These are phyloP conservation scores for Tuber brumale DNA, from an alignment of 495 filamentous ascomycete species.

Conservation along the genomic window DNA sequence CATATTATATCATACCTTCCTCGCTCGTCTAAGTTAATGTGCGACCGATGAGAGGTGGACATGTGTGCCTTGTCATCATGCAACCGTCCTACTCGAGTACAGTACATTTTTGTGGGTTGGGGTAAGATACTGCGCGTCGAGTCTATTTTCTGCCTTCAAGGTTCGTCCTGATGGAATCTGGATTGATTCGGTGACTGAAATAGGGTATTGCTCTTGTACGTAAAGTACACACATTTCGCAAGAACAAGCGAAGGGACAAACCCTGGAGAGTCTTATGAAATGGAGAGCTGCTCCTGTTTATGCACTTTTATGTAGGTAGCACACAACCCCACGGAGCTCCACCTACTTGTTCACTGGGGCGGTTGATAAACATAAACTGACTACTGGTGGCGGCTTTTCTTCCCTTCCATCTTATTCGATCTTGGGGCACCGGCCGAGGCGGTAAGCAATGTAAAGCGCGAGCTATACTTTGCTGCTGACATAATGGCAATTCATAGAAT, in stretches of 20 bases:
- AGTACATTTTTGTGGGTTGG: not conserved
- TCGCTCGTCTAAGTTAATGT: not conserved
- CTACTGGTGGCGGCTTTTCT: not conserved
- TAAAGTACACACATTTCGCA: not conserved
- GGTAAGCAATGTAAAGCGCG: not conserved
- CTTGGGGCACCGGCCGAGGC: not conserved
- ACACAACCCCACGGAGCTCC: not conserved
- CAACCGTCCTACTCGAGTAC: too few relatives aligned
- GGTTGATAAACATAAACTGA: not conserved
- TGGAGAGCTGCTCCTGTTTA: not conserved
- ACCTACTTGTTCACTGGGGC: not conserved
- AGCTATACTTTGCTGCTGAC: not conserved
- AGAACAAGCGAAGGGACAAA: not conserved
- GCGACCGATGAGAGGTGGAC: not conserved
- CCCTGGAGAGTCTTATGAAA: not conserved
- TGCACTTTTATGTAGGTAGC: not conserved
- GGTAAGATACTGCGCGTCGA: not conserved
- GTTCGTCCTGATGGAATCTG: not conserved
- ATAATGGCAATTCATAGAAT: not conserved
- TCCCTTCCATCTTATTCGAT: not conserved
- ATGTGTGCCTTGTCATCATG: not conserved
- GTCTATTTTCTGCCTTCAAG: not conserved
- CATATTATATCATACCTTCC: not conserved
- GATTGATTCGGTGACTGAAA: not conserved
- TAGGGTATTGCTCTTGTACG: not conserved